Base-by-base conservation (phyloP, 176 grass and related monocot genomes). In the Melocanna baccifera region DNA sequence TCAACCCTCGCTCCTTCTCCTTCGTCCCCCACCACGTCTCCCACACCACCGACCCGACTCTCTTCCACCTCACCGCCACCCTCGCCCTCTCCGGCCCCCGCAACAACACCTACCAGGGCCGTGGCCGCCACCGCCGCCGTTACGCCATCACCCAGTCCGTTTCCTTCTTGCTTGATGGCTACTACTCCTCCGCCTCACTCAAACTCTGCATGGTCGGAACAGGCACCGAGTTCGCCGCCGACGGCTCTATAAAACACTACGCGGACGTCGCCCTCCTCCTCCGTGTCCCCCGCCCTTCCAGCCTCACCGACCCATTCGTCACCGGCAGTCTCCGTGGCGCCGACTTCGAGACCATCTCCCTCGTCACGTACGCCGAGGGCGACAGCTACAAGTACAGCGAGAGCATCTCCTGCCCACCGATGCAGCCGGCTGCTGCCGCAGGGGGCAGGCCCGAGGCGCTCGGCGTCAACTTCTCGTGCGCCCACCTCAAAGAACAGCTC, bases 191-290 rank as follows among this genome's bases (percentile, higher is more conserved):
- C 30, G 0, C 62, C 18, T 56, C 59, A 7, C 23, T 6, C 4
- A 34, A 88, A 13, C 85, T 97, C 3, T 97, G 91, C 82, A 90
- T 97, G 89, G 19, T 23, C 23, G 91, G 89, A 14, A 77, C 19
- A 3, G 89, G 87, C 55, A 47, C 43, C 51, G 55, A 83, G 6
- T 9, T 9, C 41, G 39, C 23, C 0, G 14, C 19, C 4, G 30
- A 51, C 48, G 85, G 89, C 53, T 43, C 72, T 0, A 9, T 41
- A 22, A 26, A 65, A 6, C 43, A 48, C 70, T 71, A 86, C 79
- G 32, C 9, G 19, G 46, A 4, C 62, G 91, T 78, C 57, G 6
- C 10, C 26, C 77, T 97, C 18, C 66, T 71, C 51, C 87, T 97
- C 23, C 66, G 55, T 46, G 51, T 91, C 51, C 83, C 92, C 7